Conservation (phyloP, 495 filamentous ascomycete genomes). For the Talaromyces adpressus region DNA sequence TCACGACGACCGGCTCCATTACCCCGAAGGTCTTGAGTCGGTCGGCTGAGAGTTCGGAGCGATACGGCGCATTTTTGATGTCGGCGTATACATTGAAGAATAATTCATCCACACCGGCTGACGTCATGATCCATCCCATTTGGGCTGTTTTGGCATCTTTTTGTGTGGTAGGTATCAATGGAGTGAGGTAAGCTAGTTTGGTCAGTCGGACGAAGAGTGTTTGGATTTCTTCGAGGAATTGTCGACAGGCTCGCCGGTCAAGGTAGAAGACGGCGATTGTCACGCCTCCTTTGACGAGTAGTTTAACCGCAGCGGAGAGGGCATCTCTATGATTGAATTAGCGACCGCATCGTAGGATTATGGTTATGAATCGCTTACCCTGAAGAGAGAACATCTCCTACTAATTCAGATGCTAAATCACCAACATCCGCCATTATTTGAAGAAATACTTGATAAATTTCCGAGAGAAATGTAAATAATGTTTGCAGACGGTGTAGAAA, state of each 20-base stretch:
- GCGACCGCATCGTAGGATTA: not conserved
- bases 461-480: not conserved
- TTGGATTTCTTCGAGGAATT: not conserved
- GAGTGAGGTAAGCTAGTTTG: conserved; percentile 62
- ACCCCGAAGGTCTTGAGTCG: not conserved
- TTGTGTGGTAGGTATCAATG: not conserved
- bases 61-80: not conserved
- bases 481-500: not conserved
- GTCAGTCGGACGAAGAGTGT: conserved; percentile 67
- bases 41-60: not conserved
- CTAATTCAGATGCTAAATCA: not conserved
- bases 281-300: not conserved
- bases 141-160: not conserved
- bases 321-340: not conserved
- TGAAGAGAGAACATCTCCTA: not conserved
- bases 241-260: not conserved
- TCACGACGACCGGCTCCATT: not conserved
- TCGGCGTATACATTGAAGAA: not conserved
- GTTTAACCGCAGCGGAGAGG: not conserved
- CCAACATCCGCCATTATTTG: not conserved
- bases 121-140: not conserved
- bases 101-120: not conserved
- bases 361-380: not conserved
- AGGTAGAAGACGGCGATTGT: not conserved
- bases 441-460: not conserved